Percentiles rank a stretch among this genome's conserved stretches.
These are phyloP conservation scores for Cordyceps cateniannulata DNA, from an alignment of 2,329 filamentous ascomycete genomes.

Conservation along the genomic window DNA sequence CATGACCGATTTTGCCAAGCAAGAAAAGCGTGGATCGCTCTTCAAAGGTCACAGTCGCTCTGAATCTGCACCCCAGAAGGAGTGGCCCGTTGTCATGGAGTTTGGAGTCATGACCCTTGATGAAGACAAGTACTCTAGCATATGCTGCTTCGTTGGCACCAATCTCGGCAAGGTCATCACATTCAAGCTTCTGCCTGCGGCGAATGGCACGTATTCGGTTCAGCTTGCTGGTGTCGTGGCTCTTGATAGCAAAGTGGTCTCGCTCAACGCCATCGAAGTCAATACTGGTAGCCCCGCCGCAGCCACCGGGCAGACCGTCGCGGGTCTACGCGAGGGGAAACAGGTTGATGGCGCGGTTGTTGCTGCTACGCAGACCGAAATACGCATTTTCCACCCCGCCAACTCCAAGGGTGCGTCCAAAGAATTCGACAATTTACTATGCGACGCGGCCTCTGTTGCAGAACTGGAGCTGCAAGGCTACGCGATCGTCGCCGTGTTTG, in stretches of 20 bases:
- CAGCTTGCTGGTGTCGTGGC: slow-evolving; percentile 62
- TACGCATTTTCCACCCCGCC: slow-evolving; percentile 82
- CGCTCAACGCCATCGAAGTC: slow-evolving; percentile 71
- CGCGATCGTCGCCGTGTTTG: slow-evolving; percentile 78
- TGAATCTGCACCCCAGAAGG: slow-evolving; percentile 39
- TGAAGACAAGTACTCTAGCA: slow-evolving; percentile 91
- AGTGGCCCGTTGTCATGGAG: slow-evolving; percentile 77
- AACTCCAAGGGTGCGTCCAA: slow-evolving; percentile 86
- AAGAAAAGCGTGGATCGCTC: slow-evolving; percentile 72
- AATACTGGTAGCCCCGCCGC: slow-evolving; percentile 69
- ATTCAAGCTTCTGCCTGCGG: slow-evolving; percentile 80
- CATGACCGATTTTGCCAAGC: slow-evolving; percentile 66
- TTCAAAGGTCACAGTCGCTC: slow-evolving; percentile 37
- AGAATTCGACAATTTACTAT: slow-evolving; percentile 75
- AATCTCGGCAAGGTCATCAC: slow-evolving; percentile 77
- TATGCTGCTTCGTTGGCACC: slow-evolving; percentile 86
- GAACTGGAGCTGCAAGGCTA: slow-evolving; percentile 69
- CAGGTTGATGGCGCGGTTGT: slow-evolving; percentile 77
- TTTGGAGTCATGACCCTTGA: slow-evolving; percentile 93
- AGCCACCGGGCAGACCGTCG: slow-evolving; percentile 69
- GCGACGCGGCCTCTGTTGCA: slow-evolving; percentile 72
- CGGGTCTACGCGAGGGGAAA: slow-evolving; percentile 65
- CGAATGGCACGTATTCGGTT: slow-evolving; percentile 60
- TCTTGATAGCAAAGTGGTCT: slow-evolving; percentile 65
- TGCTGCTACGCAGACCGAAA: slow-evolving; percentile 61